Base-by-base conservation (phyloP, 148 eudicot genomes). In the Gaultheria prostrata region DNA sequence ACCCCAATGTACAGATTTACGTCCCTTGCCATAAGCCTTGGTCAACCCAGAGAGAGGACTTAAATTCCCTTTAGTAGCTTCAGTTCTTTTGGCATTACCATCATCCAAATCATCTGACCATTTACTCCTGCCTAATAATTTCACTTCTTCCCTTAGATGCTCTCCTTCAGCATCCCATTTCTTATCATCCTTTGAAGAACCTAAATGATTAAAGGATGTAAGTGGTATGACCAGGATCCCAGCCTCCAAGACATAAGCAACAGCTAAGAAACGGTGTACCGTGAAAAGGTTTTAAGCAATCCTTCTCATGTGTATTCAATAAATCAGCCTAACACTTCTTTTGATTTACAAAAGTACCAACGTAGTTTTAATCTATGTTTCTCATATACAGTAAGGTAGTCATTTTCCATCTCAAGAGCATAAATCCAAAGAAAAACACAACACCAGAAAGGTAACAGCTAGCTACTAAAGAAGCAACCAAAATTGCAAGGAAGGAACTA, bases 1-100 rank as follows among this genome's bases (percentile, higher is more conserved):
- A 78, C 93, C 93, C 99, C 99, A 97, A 79, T 89, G 92, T 63
- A 97, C 99, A 86, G 94, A 91, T 95, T 95, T 97, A 86, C 95
- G 97, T 86, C 91, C 93, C 90, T 89, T 95, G 84, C 90, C 82
- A 80, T 91, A 93, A 39, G 92, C 89, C 82, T 86, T 86, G 72
- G 84, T 63, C 88, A 92, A 86, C 71, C 94, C 91, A 85, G 96
- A 89, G 70, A 91, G 85, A 79, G 92, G 86, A 85, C 26, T 86
- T 49, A 82, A 48, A 83, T 88, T 93, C 84, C 85, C 86, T 86
- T 85, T 88, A 53, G 77, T 43, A 50, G 57, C 80, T 83, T 90
- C 89, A 79, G 81, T 82, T 72, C 57, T 85, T 53, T 84, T 83
- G 57, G 77, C 80, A 78, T 90, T 86, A 80, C 89, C 95, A 57